Evolutionary conservation across 2,329 filamentous ascomycete genomes (phyloP), one percentile per base, ranked within the genome.

Genomic region (Cladosporium velox): DNA sequence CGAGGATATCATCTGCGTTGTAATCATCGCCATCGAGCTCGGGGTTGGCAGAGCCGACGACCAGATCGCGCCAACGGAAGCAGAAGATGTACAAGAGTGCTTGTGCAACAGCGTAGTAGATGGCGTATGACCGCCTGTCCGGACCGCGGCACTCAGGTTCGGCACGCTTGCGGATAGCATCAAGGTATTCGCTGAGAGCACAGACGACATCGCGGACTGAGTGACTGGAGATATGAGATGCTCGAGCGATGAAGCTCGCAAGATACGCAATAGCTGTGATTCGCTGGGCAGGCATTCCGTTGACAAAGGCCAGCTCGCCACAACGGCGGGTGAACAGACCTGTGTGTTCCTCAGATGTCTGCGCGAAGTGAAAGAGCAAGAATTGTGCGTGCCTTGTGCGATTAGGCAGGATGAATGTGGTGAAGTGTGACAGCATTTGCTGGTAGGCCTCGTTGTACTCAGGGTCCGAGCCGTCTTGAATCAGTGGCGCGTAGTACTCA

Each of bases 311-410:
- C 38, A 96, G 85, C 51, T 87, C 84, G 44, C 91, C 88, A 18
- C 92, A 91, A 65, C 86, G 87, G 77, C 97, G 92, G 52, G 91
- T 90, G 74, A 98, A 98, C 59, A 89, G 87, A 73, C 95, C 91
- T 66, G 92, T 90, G 58, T 97, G 87, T 54, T 86, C 85, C 34
- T 91, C 88, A 10, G 92, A 91, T 66, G 86, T 87, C 78, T 99
- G 94, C 18, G 91, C 91, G 76, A 96, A 97, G 79, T 97, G 94
- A 79, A 99, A 99, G 60, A 98, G 85, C 58, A 99, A 86, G 73
- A 98, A 99, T 74, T 99, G 95, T 0, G 93, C 93, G 77, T 98
- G 94, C 38, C 95, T 89, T 28, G 93, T 96, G 71, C 92, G 91
- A 15, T 93, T 96, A 3, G 93, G 93, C 34, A 99, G 85, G 67